Base-by-base conservation (phyloP, 106 monocot species). In the Dendrobium nobile region DNA sequence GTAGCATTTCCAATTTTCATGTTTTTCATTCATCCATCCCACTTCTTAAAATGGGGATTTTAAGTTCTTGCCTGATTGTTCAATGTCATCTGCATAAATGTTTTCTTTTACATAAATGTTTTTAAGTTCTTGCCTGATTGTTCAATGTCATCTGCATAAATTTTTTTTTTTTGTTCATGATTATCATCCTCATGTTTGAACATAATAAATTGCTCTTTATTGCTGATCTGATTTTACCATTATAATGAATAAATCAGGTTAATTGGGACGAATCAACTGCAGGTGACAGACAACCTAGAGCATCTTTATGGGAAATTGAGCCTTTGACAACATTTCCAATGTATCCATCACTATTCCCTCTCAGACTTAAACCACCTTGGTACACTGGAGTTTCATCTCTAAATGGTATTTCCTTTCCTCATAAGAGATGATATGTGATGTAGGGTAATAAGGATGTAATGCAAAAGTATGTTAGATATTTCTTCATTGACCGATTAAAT, bases 211-310 rank as follows among this genome's bases (percentile, higher is more conserved):
- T 70, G 27, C 16, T 70, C 9, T 15, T 70, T 43, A 74, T 74
- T 74, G 24, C 74, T 74, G 74, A 74, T 44, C 43, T 74, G 43
- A 28, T 43, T 41, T 44, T 31, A 43, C 42, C 41, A 74, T 74
- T 19, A 42, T 42, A 41, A 74, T 77, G 11, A 77, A 31, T 82
- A 77, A 67, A 67, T 79, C 31, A 93, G 93, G 93, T 93, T 82
- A 88, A 88, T 75, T 93, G 93, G 93, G 93, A 93, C 79, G 93
- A 93, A 55, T 90, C 90, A 77, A 90, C 90, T 42, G 88, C 88
- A 75, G 93, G 87, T 20, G 93, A 93, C 19, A 85, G 88, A 83
- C 93, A 93, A 68, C 85, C 90, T 51, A 90, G 90, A 79, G 93
- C 90, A 8, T 93, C 93, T 10, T 82, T 90, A 17, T 93, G 93